Percentiles rank a stretch among this genome's conserved stretches.
phyloP scores from a whole-genome alignment of 2,329 filamentous ascomycete genomes.

The Penicillium digitatum region DNA sequence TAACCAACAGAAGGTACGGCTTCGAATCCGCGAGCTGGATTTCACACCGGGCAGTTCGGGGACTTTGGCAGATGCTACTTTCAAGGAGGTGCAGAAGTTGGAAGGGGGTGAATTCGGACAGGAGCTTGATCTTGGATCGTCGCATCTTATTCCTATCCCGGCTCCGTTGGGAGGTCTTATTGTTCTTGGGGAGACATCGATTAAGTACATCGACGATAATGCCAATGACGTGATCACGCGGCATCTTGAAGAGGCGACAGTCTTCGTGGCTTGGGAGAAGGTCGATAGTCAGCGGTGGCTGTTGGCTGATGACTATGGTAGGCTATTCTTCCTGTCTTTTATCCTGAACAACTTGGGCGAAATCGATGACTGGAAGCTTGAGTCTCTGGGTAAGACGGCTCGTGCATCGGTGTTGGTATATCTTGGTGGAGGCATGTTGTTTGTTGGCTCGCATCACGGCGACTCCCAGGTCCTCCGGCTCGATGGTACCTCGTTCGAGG shows the following conservation, averaged over 20 bases:
- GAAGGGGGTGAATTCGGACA: constrained; percentile 41
- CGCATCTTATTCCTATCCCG: constrained; percentile 59
- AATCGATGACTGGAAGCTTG: constrained; percentile 69
- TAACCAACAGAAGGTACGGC: constrained; percentile 52
- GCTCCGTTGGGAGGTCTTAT: constrained; percentile 63
- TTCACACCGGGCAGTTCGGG: constrained; percentile 46
- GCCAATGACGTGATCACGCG: constrained; percentile 63
- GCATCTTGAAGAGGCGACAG: constrained; percentile 66
- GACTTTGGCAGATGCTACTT: constrained; percentile 50
- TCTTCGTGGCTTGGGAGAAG: constrained; percentile 88
- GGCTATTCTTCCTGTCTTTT: constrained; percentile 78
- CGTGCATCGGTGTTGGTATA: constrained; percentile 76
- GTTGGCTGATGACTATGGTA: constrained; percentile 88
- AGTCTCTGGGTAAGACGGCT: constrained; percentile 64
- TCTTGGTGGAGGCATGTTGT: constrained; percentile 63
- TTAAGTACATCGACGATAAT: constrained; percentile 80
- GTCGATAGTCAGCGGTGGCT: constrained; percentile 78
- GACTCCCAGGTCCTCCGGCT: constrained; percentile 79
- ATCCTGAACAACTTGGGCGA: constrained; percentile 60
- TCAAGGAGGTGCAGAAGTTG: constrained; percentile 47
- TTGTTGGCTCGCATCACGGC: constrained; percentile 87
- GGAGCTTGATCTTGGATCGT: constrained; percentile 57
- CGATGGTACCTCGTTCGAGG: constrained; percentile 56
- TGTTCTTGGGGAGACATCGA: constrained; percentile 72
- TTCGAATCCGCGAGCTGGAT: constrained; percentile 55